Conservation (phyloP, 352 stramenopile species). For the Phytophthora agathidicida region DNA sequence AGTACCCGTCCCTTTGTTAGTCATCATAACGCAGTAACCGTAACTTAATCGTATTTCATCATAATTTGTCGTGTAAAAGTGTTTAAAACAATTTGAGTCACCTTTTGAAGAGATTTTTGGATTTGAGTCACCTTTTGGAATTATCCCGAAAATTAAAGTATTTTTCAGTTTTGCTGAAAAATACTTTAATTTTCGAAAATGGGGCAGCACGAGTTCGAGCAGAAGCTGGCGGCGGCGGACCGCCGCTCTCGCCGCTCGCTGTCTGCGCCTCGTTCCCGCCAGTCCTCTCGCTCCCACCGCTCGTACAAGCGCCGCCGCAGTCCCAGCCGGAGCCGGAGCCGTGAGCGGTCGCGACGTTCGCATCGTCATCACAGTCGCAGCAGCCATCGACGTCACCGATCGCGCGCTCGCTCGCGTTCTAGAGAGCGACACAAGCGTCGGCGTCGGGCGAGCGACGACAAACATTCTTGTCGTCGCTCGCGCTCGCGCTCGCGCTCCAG, state of each 20-base stretch:
- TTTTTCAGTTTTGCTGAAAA: too few species aligned
- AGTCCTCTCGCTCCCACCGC: slow-evolving; percentile 12
- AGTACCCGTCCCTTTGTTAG: too few species aligned
- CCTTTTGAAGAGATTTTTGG: too few species aligned
- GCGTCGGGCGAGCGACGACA: slow-evolving; percentile 18
- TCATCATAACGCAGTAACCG: too few species aligned
- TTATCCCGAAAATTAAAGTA: too few species aligned
- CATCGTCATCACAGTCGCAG: slow-evolving; percentile 24
- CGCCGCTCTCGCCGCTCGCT: slow-evolving; percentile 14
- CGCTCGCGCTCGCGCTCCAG: slow-evolving; percentile 26
- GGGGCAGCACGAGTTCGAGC: too few species aligned
- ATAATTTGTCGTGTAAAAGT: too few species aligned
- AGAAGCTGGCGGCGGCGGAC: too few species aligned
- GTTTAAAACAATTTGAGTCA: too few species aligned
- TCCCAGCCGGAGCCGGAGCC: slow-evolving; percentile 28
- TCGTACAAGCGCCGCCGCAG: slow-evolving; percentile 29
- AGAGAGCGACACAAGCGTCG: slow-evolving; percentile 35
- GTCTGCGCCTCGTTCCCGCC: slow-evolving; percentile 20
- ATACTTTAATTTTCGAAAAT: too few species aligned
- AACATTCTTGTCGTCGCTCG: background rate
- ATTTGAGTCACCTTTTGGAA: too few species aligned
- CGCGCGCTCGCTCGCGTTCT: slow-evolving; percentile 31
- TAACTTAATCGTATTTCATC: too few species aligned
- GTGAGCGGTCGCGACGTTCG: slow-evolving; percentile 37
- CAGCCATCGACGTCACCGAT: slow-evolving; percentile 23